These are phyloP conservation scores for Podospora tetraspora DNA, from an alignment of 495 filamentous ascomycete genomes.

Conservation along the genomic window DNA sequence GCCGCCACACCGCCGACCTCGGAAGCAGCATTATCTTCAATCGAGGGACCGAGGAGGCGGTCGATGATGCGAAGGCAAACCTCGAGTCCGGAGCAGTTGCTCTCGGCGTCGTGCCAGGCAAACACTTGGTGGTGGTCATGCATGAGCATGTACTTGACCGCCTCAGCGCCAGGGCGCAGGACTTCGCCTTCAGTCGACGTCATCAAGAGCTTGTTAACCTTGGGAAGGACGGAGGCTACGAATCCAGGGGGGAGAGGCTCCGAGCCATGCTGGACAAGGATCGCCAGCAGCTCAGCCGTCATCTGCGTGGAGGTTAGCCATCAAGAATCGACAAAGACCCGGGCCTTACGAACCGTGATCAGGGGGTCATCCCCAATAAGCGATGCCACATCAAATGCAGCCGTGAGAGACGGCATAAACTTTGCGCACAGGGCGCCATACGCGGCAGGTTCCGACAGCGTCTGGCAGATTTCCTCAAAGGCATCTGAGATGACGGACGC, in stretches of 20 bases:
- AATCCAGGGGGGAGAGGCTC: constrained; percentile 84
- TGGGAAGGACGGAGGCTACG: constrained; percentile 77
- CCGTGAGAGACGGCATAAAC: constrained; percentile 79
- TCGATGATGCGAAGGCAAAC: constrained; percentile 88
- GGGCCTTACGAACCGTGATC: constrained; percentile 51
- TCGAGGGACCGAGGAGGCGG: constrained; percentile 72
- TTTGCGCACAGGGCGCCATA: constrained; percentile 81
- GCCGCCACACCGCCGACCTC: constrained; percentile 94
- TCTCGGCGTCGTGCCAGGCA: constrained; percentile 62
- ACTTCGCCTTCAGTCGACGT: constrained; percentile 76
- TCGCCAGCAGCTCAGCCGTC: constrained; percentile 74
- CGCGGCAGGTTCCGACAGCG: constrained; percentile 56
- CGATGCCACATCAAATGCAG: constrained; percentile 80
- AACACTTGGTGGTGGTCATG: constrained; percentile 87
- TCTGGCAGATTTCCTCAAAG: constrained; percentile 77
- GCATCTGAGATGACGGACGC: constrained; percentile 77
- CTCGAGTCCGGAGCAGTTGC: constrained; percentile 77
- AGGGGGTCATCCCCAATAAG: constrained; percentile 78
- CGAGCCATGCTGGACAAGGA: constrained; percentile 73
- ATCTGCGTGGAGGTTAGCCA: constrained; percentile 44
- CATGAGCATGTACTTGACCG: constrained; percentile 78
- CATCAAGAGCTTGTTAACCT: constrained; percentile 75
- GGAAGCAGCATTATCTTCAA: constrained; percentile 87
- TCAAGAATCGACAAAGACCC: background rate
- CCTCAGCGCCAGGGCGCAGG: constrained; percentile 77